phyloP scores from a whole-genome alignment of 108 stramenopile genomes.

The Cyclotella kingstonii region DNA sequence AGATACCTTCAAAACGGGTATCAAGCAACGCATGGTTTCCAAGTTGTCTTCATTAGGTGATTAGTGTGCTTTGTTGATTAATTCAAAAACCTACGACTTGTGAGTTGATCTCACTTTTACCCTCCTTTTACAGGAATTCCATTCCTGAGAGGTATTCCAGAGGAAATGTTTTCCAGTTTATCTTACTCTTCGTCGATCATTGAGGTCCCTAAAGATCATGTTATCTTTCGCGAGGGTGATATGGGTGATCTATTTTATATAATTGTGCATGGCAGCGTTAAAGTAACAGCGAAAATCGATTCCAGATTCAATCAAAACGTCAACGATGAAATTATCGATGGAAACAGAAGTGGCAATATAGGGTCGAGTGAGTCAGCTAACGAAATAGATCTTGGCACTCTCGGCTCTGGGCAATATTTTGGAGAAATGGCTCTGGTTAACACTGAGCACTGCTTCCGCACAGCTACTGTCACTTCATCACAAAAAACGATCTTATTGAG shows the following conservation, averaged over 20 bases:
- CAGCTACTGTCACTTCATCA: conserved; percentile 45
- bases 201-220: conserved; percentile 38
- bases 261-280: conserved; percentile 48
- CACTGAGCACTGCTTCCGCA: conserved; percentile 29
- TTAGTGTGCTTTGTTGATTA: neutral
- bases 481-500: conserved; percentile 46
- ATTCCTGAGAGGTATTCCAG: conserved; percentile 47
- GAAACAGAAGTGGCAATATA: neutral
- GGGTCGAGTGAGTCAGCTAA: conserved; percentile 3
- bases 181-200: conserved; percentile 33
- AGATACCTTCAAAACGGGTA: conserved; percentile 26
- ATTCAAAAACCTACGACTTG: too few species aligned
- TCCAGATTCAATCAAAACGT: neutral
- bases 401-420: conserved; percentile 86
- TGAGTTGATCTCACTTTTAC: too few species aligned
- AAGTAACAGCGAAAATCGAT: conserved; percentile 25
- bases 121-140: conserved; percentile 23
- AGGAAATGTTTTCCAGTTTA: conserved; percentile 32
- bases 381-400: conserved; percentile 47
- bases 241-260: conserved; percentile 52
- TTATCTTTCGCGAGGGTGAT: conserved; percentile 51
- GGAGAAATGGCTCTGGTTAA: conserved; percentile 81
- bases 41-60: conserved; percentile 40
- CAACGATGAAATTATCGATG: neutral
- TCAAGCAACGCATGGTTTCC: conserved; percentile 54